Percentiles rank a stretch among this genome's conserved stretches.
Conservation (phyloP, 2,329 filamentous ascomycete species). For the Rhynchosporium agropyri region DNA sequence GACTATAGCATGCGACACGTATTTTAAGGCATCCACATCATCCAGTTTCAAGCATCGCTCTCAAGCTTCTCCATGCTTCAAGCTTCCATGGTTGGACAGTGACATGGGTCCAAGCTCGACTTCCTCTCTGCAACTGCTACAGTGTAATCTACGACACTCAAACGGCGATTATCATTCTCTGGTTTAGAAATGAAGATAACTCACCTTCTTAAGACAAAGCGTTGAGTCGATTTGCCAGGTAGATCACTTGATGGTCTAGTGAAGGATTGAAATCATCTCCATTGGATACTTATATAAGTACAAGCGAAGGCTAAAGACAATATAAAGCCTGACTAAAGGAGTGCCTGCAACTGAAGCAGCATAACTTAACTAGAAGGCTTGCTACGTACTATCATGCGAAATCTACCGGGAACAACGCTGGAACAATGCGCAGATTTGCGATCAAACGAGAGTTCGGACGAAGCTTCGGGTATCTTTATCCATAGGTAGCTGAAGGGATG, state of each 20-base stretch:
- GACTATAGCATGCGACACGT: slow-evolving; percentile 18
- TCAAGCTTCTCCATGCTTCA: slow-evolving; percentile 16
- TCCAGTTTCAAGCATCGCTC: slow-evolving; percentile 24
- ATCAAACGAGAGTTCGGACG: neutral
- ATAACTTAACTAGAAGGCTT: neutral
- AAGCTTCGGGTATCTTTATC: neutral
- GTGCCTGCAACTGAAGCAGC: too few relatives aligned
- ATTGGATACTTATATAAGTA: too few relatives aligned
- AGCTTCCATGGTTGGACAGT: neutral
- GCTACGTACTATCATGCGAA: neutral
- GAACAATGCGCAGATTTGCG: neutral
- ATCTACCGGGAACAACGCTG: neutral
- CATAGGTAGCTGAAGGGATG: too few relatives aligned
- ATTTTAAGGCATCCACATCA: slow-evolving; percentile 17
- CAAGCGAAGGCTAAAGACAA: too few relatives aligned
- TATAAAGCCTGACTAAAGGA: too few relatives aligned
- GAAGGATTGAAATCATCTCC: too few relatives aligned
- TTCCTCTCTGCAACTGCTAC: neutral
- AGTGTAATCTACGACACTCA: neutral
- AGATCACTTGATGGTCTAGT: too few relatives aligned
- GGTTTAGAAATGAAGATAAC: too few relatives aligned
- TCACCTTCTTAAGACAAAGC: too few relatives aligned
- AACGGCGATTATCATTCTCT: too few relatives aligned
- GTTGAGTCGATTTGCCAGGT: too few relatives aligned
- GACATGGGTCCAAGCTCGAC: slow-evolving; percentile 12